Conservation (phyloP, 495 filamentous ascomycete species). For the Lichenothelia convexa region DNA sequence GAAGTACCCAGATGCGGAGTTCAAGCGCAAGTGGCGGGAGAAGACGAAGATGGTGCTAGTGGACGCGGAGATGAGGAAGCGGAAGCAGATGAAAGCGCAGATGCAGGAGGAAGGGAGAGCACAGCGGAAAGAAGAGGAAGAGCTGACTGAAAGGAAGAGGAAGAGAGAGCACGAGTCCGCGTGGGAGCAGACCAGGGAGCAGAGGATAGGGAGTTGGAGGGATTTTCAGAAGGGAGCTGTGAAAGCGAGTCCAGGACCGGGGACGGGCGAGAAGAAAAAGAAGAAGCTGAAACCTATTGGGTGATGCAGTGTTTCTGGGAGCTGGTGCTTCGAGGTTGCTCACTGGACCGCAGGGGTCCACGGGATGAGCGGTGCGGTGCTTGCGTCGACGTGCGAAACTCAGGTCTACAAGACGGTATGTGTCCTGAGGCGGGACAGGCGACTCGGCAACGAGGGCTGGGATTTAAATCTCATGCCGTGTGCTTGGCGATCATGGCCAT, state of each 20-base stretch:
- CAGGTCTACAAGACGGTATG: too few relatives aligned
- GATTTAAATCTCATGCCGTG: too few relatives aligned
- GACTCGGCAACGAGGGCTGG: too few relatives aligned
- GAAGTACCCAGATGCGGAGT: slow-evolving; percentile 45
- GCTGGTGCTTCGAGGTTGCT: neutral
- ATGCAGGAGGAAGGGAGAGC: slow-evolving; percentile 93
- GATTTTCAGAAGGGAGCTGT: slow-evolving; percentile 56
- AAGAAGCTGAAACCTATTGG: slow-evolving; percentile 89
- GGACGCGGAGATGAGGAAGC: slow-evolving; percentile 72
- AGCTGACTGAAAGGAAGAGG: slow-evolving; percentile 67
- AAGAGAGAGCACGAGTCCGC: slow-evolving; percentile 84
- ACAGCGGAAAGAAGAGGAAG: slow-evolving; percentile 73
- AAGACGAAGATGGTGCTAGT: slow-evolving; percentile 87
- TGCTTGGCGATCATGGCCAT: too few relatives aligned
- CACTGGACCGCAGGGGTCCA: neutral
- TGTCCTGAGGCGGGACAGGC: too few relatives aligned
- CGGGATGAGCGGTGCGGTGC: neutral
- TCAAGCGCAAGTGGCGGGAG: slow-evolving; percentile 67
- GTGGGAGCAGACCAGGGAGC: slow-evolving; percentile 85
- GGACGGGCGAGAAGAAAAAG: slow-evolving; percentile 33
- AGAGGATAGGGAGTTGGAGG: slow-evolving; percentile 86
- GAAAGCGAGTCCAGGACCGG: slow-evolving; percentile 21
- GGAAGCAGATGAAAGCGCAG: slow-evolving; percentile 78
- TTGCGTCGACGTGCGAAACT: too few relatives aligned
- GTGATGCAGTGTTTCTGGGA: slow-evolving; percentile 13